A percentile compares a stretch with the other conserved stretches of the same genome.
phyloP scores from a whole-genome alignment of 2,329 filamentous ascomycete genomes.

The Pestalotiopsis sp. region DNA sequence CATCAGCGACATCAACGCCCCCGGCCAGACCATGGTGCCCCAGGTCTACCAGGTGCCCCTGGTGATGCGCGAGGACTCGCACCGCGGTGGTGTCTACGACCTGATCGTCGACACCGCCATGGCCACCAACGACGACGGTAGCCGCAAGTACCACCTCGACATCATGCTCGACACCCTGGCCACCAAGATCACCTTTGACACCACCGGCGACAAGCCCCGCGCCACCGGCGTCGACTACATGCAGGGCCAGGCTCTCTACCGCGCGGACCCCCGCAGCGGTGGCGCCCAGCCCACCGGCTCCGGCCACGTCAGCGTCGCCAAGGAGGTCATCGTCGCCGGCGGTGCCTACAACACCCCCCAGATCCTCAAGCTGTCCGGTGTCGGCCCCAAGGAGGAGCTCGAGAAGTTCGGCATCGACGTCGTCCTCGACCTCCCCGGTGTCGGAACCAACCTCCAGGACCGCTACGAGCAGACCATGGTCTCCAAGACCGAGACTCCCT shows the following conservation, averaged over 20 bases:
- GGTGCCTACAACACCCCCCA: constrained; percentile 50
- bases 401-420: constrained; percentile 49
- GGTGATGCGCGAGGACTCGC: constrained; percentile 40
- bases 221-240: constrained; percentile 45
- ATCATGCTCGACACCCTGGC: constrained; percentile 39
- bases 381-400: constrained; percentile 44
- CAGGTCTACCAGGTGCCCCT: constrained; percentile 54
- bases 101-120: constrained; percentile 36
- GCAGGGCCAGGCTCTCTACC: constrained; percentile 41
- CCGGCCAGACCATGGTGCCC: constrained; percentile 48
- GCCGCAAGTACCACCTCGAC: constrained; percentile 41
- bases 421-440: constrained; percentile 60
- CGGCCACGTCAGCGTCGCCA: constrained; percentile 33
- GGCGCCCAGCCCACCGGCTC: constrained; percentile 22
- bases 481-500: constrained; percentile 38
- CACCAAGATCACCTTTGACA: constrained; percentile 42
- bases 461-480: constrained; percentile 49
- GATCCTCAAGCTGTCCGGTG: constrained; percentile 48
- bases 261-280: constrained; percentile 40
- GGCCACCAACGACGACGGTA: constrained; percentile 47
- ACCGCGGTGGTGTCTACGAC: constrained; percentile 53
- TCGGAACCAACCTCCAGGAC: constrained; percentile 65
- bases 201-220: constrained; percentile 29
- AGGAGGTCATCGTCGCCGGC: constrained; percentile 51
- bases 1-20: constrained; percentile 41